These are phyloP conservation scores for Cystobasidium pallidum DNA, from an alignment of 1,284 basidiomycete genomes.

Conservation along the genomic window DNA sequence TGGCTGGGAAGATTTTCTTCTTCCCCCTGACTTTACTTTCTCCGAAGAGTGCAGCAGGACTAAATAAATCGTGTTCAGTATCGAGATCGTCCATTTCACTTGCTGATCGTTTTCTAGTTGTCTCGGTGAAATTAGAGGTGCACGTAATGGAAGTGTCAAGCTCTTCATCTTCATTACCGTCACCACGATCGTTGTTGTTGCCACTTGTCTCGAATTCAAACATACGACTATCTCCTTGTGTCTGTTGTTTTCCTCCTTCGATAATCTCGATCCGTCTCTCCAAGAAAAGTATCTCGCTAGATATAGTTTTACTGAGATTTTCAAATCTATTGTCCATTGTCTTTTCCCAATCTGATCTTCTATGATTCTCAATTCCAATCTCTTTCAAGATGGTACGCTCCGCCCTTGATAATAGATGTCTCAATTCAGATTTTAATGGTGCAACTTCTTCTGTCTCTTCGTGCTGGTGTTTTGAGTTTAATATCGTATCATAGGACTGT, in stretches of 20 bases:
- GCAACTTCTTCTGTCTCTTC: background rate
- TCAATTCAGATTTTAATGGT: constrained; percentile 6
- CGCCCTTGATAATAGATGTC: constrained; percentile 10
- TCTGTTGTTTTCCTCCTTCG: no score
- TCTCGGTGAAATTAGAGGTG: background rate
- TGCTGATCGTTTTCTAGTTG: constrained; percentile 14
- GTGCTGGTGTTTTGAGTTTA: background rate
- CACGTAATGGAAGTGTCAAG: no score
- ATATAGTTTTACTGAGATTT: constrained; percentile 10
- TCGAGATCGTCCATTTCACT: constrained; percentile 6
- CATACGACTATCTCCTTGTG: no score
- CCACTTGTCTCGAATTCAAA: no score
- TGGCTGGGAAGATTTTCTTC: constrained; percentile 2
- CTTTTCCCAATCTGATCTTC: constrained; percentile 31
- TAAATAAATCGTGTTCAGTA: background rate
- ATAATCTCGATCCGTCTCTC: constrained; percentile 18
- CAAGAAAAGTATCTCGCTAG: constrained; percentile 14
- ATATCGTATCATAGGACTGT: constrained; percentile 17
- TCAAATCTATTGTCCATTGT: constrained; percentile 22
- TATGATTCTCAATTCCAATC: constrained; percentile 2
- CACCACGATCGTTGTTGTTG: background rate
- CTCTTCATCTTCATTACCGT: background rate
- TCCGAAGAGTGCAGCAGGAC: no score
- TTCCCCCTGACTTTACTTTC: background rate
- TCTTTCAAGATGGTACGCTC: constrained; percentile 20